phyloP scores from a whole-genome alignment of 23 red algal species.

The Gracilaria vermiculophylla region DNA sequence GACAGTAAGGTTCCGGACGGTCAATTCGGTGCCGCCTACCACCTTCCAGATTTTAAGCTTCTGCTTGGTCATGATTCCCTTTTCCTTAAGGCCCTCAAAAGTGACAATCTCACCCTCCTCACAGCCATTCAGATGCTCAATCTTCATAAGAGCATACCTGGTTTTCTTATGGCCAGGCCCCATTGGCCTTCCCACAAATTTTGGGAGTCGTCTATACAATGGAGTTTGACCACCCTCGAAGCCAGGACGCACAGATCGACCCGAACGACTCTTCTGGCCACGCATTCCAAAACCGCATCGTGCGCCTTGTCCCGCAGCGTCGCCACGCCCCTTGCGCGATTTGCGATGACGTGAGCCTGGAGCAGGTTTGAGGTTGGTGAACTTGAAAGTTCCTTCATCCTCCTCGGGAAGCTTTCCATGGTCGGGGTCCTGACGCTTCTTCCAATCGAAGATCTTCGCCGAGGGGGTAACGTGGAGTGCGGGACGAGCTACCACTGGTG shows the following conservation, averaged over 20 bases:
- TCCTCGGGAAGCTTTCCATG: conserved; percentile 34
- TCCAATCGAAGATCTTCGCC: conserved; percentile 95
- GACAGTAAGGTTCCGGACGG: conserved; percentile 80
- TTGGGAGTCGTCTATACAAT: conserved; percentile 92
- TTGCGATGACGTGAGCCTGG: conserved; percentile 89
- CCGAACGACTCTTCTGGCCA: conserved; percentile 94
- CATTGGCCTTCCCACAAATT: conserved; percentile 92
- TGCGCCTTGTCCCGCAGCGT: conserved; percentile 88
- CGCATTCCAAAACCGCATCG: conserved; percentile 95
- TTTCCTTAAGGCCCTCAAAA: conserved; percentile 61
- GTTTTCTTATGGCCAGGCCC: conserved; percentile 88
- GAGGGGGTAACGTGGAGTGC: conserved; percentile 16
- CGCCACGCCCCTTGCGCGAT: conserved; percentile 93
- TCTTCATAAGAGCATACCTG: conserved; percentile 85
- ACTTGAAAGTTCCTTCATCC: conserved; percentile 59
- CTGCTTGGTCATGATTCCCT: conserved; percentile 75
- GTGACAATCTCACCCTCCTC: conserved; percentile 77
- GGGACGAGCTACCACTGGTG: neutral
- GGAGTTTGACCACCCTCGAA: conserved; percentile 99
- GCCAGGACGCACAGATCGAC: conserved; percentile 78
- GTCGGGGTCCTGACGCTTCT: conserved; percentile 70
- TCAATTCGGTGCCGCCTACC: conserved; percentile 78
- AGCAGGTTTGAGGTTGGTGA: conserved; percentile 85
- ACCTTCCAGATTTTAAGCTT: conserved; percentile 92
- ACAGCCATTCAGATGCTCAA: conserved; percentile 77